Evolutionary conservation across 2,329 filamentous ascomycete genomes (phyloP).

Genomic region (Knufia fluminis): DNA sequence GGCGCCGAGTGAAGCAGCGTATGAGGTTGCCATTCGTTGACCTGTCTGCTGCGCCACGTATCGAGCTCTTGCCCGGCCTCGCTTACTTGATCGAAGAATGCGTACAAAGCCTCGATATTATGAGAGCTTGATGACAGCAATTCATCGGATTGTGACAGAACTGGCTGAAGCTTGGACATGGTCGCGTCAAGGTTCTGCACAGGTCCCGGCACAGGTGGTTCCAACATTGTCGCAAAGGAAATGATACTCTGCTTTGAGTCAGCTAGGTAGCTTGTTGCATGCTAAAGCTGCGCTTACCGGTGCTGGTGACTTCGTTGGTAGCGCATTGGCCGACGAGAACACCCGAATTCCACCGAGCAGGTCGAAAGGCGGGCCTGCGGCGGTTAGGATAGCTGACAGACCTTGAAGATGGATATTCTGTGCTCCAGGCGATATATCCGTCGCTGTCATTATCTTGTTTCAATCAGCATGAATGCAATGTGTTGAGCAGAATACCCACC

Average conservation of each 20-base stretch:
- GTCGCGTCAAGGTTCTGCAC: neutral
- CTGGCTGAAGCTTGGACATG: neutral
- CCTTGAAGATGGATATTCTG: neutral
- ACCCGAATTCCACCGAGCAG: neutral
- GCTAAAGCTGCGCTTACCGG: neutral
- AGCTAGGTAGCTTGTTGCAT: neutral
- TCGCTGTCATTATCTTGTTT: neutral
- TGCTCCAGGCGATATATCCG: neutral
- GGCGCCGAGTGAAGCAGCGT: neutral
- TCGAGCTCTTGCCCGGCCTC: neutral
- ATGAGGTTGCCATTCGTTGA: neutral
- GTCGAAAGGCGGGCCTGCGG: neutral
- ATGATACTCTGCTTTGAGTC: too few relatives aligned
- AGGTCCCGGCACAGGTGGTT: neutral
- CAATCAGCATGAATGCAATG: neutral
- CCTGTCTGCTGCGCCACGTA: neutral
- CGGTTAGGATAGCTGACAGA: neutral
- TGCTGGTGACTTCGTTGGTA: neutral
- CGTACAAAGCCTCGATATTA: neutral
- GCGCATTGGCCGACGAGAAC: neutral
- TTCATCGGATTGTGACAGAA: neutral
- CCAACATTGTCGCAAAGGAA: neutral
- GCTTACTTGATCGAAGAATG: neutral
- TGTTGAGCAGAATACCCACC: neutral
- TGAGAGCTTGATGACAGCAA: neutral